Evolutionary conservation across 352 stramenopile species (phyloP), one percentile per base, ranked within the genome.

Genomic region (Pilasporangium apinafurcum): DNA sequence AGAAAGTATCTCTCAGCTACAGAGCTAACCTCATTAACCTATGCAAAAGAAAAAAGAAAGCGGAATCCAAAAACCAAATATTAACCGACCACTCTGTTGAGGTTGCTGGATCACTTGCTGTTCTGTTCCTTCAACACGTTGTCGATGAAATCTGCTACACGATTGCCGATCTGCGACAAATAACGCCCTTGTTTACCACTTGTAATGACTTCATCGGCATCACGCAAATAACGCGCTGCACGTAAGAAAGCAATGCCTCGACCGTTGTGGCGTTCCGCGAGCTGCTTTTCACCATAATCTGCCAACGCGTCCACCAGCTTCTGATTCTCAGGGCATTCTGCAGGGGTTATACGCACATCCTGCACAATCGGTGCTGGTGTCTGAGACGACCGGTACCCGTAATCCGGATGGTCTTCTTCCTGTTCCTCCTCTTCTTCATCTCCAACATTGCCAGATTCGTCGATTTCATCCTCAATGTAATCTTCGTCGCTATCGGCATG

Each of bases 401-500:
- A 38, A 31, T 59, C 43, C 2, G 5, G 17, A 10, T 31, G n/a
- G 12, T 25, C 45, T 16, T 32, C 32, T n/a, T 32, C 41, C 14
- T 64, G 38, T 9, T 44, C 46, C 2, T 41, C 31, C 16, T 49
- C 37, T 0, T 42, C 58, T 12, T 61, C 64, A 3, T 64, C 57
- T 8, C 65, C 53, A 4, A 54, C 48, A 26, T 70, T 54, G 0
- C 66, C 54, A 16, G 48, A 44, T 1, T 56, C 53, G 30, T 75
- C 73, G 7, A 81, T 79, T 5, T 79, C 75, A 12, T 62, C 68
- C n/a, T 74, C 65, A 38, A 77, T 68, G 18, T 83, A 69, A 49
- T 82, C 78, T 16, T 68, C 58, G 24, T 81, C 68, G 31, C 65
- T 82, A 14, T 91, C 79, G 7, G 76, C 79, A 35, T 91, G 70